Base-by-base conservation (phyloP, 2,329 filamentous ascomycete species). In the Diplodia seriata region DNA sequence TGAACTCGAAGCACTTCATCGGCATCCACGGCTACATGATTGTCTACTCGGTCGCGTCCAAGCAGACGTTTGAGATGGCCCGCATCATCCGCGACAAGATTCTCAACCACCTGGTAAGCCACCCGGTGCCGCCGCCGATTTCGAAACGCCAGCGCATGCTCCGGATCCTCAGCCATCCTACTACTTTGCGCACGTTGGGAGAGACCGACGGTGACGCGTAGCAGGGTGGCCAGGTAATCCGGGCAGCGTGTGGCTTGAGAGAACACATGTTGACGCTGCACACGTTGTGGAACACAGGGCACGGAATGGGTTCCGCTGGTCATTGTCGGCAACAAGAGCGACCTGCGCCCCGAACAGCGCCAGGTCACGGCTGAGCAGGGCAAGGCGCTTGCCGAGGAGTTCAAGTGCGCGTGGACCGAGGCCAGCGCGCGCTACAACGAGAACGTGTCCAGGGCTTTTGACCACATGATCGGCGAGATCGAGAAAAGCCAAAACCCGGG, bases 21-120 rank as follows among this genome's bases (percentile, higher is more conserved):
- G 95, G 95, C 71, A 98, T 98, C 73, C 95, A 99, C 83, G 95
- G 95, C 68, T 99, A 98, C 81, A 93, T 99, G 87, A 90, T 99
- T 69, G 94, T 97, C 59, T 99, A 99, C 82, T 97, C 94, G n/a
- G 94, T 99, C 61, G 91, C 92, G 26, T 97, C 92, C 57, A 89
- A 92, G 76, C 91, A 95, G 74, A 97, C 93, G 11, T 98, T 97
- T 76, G 95, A 99, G 79, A 99, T 98, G 94, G 91, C 97, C 62
- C 89, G 92, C 75, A 93, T 97, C 69, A 97, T 99, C 72, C 87
- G 94, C 31, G 94, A 98, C 79, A 99, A 98, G 86, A 97, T 99
- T 70, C 84, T 99, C 68, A 97, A 97, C 79, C 94, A 98, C 78
- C 83, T 98, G 71, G 94, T 97, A 83, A 77, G 89, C 23, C 23